These are phyloP conservation scores for Vigna radiata DNA, from an alignment of 306 rosid genomes.

Conservation along the genomic window DNA sequence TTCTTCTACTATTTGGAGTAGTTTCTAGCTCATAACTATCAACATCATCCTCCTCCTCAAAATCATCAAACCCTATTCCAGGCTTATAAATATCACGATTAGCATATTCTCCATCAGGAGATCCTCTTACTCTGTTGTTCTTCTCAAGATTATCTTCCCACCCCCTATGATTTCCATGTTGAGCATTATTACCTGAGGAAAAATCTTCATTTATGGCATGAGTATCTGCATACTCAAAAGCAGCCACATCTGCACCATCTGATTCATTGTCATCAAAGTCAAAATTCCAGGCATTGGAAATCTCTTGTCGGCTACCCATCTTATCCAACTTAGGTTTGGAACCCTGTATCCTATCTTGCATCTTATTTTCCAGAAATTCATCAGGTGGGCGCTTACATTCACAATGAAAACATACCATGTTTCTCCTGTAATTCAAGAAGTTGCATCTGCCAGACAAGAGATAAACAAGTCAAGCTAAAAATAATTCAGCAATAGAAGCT, in stretches of 20 bases:
- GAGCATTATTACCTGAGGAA: slow-evolving; percentile 53
- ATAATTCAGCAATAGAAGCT: slow-evolving; percentile 34
- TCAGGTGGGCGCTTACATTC: slow-evolving; percentile 97
- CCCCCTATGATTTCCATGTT: slow-evolving; percentile 54
- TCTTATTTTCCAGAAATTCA: slow-evolving; percentile 69
- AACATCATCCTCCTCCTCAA: slow-evolving; percentile 87
- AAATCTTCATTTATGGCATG: slow-evolving; percentile 57
- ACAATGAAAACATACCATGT: slow-evolving; percentile 90
- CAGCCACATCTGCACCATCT: slow-evolving; percentile 97
- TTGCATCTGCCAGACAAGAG: slow-evolving; percentile 80
- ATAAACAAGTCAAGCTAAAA: slow-evolving; percentile 36
- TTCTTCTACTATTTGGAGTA: slow-evolving; percentile 50
- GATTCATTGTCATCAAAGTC: slow-evolving; percentile 97
- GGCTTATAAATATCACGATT: slow-evolving; percentile 58
- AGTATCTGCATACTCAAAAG: slow-evolving; percentile 93
- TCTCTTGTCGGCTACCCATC: slow-evolving; percentile 60
- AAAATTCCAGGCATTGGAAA: slow-evolving; percentile 95
- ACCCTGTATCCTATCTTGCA: slow-evolving; percentile 60
- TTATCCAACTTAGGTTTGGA: slow-evolving; percentile 62
- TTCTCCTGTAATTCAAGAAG: slow-evolving; percentile 95
- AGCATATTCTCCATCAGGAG: slow-evolving; percentile 56
- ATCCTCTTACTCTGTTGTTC: slow-evolving; percentile 53
- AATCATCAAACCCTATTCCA: slow-evolving; percentile 88
- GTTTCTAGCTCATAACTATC: slow-evolving; percentile 86
- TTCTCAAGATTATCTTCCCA: slow-evolving; percentile 57